Conservation (phyloP, 2,329 filamentous ascomycete species). For the Aspergillus japonicus region DNA sequence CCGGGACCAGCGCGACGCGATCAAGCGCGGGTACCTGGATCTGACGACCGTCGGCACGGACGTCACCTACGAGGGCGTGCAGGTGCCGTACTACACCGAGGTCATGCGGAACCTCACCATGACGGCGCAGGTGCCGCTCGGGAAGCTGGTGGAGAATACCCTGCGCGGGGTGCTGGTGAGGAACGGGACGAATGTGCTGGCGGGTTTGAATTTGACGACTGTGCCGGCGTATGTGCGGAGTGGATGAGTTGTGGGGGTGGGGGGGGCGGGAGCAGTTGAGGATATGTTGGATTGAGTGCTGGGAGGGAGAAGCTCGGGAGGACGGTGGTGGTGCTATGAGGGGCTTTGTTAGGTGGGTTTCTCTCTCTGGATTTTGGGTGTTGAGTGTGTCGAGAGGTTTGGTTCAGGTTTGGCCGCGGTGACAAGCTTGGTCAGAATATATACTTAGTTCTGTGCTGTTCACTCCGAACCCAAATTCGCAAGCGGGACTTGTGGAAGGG, state of each 20-base stretch:
- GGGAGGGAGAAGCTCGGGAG: too few relatives aligned
- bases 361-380: too few relatives aligned
- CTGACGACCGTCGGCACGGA: constrained; percentile 28
- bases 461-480: too few relatives aligned
- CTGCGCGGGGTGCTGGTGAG: constrained; percentile 22
- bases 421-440: too few relatives aligned
- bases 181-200: constrained; percentile 17
- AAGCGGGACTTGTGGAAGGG: too few relatives aligned
- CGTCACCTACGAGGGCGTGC: constrained; percentile 31
- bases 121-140: constrained; percentile 29
- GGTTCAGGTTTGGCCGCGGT: too few relatives aligned
- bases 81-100: constrained; percentile 36
- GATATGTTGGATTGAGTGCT: not conserved
- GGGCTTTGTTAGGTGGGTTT: too few relatives aligned
- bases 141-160: constrained; percentile 30
- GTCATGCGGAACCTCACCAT: constrained; percentile 34
- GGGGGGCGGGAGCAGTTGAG: too few relatives aligned
- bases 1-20: constrained; percentile 22
- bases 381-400: accelerated
- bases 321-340: too few relatives aligned
- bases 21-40: constrained; percentile 29
- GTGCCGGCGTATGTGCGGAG: not conserved
- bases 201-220: not conserved
- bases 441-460: too few relatives aligned
- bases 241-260: not conserved